Evolutionary conservation across 2,329 filamentous ascomycete species (phyloP), one percentile per base, ranked within the genome.

Genomic region (Elsinoe batatas): DNA sequence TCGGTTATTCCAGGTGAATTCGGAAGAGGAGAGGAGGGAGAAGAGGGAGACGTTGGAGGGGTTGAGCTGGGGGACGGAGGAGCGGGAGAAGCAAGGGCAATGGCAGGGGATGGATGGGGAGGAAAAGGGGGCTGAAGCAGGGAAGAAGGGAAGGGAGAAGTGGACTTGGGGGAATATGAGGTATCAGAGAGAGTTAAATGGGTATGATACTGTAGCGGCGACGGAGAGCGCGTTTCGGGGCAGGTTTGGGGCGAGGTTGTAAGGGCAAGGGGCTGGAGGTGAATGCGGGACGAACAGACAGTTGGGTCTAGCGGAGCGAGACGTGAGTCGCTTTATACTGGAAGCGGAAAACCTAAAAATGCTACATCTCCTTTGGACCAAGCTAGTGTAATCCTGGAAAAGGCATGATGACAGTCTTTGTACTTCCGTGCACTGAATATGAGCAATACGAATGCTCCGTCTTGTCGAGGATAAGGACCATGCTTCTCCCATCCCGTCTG

Each of bases 81-180:
- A n/a, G n/a, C n/a, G 12, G 7, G 26, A 30, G 26, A 8, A 30
- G 26, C 4, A 8, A 2, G 26, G 7, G 11, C 18, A 42, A 15
- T 35, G 17, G 10, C 18, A 54, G 10, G 15, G 22, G 8, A 22
- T 1, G 37, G 38, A 43, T 3, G 3, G 51, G 6, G n/a, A 35
- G n/a, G 36, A 20, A 13, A 22, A 32, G 38, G 6, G 17, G 17
- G 5, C 5, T 5, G n/a, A 6, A 32, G 5, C 3, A 3, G 22
- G 42, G 51, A 33, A 22, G 2, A 32, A 36, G 13, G 11, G 40
- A 12, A 3, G 17, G 4, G 7, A 20, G 11, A 35, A 43, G 37
- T 54, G 38, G 36, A 54, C 36, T 42, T 42, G 36, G 51, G 51
- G 36, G 8, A 18, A 54, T 17, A 54, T 54, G 51, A 22, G 7